Evolutionary conservation across 257 asterid species (phyloP), one percentile per base, ranked within the genome.

Genomic region (Lantana camara): DNA sequence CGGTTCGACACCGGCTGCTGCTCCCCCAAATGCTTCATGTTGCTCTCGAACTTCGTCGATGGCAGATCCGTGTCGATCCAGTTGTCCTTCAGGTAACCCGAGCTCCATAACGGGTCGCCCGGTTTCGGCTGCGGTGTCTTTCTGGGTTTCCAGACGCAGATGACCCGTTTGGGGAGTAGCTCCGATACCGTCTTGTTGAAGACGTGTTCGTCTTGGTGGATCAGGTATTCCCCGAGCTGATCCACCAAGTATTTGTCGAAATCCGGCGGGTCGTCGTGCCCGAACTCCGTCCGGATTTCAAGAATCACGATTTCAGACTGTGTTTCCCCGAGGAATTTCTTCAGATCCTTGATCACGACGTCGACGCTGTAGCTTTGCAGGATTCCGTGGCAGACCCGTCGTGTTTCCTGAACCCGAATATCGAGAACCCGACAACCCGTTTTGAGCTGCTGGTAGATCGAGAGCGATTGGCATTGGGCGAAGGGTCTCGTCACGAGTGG

Each of bases 71-170:
- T 89, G 37, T 93, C 94, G 30, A 84, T 82, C 95, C 96, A 93
- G 63, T 87, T 81, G 57, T 87, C 99, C 45, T 75, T 87, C 72
- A 87, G 45, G 72, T 83, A 74, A 7, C 88, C 85, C 23, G 90
- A 52, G 4, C 85, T 72, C 99, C 97, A 94, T 0, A 94, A 59
- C 29, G 80, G 79, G 12, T 74, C 67, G 10, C 97, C 93, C 11
- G 60, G 27, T 21, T 70, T 71, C 4, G 97, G 88, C 69, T 80
- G 82, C 6, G 90, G 68, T 7, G 88, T 45, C 29, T 84, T 88
- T 63, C 95, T 73, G 30, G 97, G 97, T 63, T 90, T 94, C 97
- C 97, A 94, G 3, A 93, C 75, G 64, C 97, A 90, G n/a, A 93
- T 82, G 9, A 93, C 81, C 45, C 99, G 85, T 55, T 78, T 82